phyloP scores from a whole-genome alignment of 2,329 filamentous ascomycete species.

The Furcasterigmium sp. region DNA sequence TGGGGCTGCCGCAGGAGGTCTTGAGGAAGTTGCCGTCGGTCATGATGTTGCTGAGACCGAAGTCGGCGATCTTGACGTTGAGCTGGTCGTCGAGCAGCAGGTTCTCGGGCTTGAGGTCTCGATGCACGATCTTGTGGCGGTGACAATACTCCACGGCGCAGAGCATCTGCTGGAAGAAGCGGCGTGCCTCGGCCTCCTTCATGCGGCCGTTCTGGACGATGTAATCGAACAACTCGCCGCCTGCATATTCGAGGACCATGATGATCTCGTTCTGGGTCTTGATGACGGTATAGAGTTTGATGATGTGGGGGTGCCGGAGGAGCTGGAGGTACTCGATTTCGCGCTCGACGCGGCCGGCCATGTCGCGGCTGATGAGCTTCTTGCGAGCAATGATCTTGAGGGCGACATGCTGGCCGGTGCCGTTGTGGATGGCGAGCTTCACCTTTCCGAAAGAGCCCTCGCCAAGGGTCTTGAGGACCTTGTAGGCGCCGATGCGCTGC shows the following conservation, averaged over 20 bases:
- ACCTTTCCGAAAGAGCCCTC: conserved; percentile 99
- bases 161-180: conserved; percentile 98
- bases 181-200: conserved; percentile 85
- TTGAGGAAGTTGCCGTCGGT: conserved; percentile 98
- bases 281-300: conserved; percentile 98
- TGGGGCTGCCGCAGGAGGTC: conserved; percentile 95
- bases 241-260: conserved; percentile 98
- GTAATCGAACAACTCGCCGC: conserved; percentile 95
- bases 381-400: conserved; percentile 96
- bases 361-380: conserved; percentile 93
- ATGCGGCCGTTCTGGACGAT: conserved; percentile 92
- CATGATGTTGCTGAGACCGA: conserved; percentile 99
- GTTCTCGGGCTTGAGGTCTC: conserved; percentile 96
- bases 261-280: conserved; percentile 93
- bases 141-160: conserved; percentile 99
- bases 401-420: conserved; percentile 91
- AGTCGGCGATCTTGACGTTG: conserved; percentile 99
- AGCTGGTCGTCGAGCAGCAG: conserved; percentile 89
- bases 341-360: conserved; percentile 94
- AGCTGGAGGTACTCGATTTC: conserved; percentile 98
- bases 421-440: conserved; percentile 88
- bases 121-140: conserved; percentile 96
- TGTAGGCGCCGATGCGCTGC: conserved; percentile 88
- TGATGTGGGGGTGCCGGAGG: conserved; percentile 94
- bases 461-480: conserved; percentile 81